phyloP scores from a whole-genome alignment of 192 early-diverging fungal genomes.

The Umbelopsis vinacea region DNA sequence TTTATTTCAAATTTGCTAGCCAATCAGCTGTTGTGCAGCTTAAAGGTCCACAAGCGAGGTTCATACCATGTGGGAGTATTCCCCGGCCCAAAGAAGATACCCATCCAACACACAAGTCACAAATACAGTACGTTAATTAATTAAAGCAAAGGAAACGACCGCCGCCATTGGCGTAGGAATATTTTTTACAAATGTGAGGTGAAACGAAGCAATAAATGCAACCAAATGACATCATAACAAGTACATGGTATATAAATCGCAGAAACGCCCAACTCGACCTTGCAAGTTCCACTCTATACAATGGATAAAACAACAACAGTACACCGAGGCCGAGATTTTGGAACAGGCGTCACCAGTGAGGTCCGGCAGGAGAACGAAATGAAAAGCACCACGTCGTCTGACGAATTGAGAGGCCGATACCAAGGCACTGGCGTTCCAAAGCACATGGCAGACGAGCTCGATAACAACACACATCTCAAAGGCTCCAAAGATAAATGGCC shows the following conservation, averaged over 20 bases:
- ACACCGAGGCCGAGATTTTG: constrained; percentile 7
- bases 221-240: not conserved
- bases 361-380: constrained; percentile 2
- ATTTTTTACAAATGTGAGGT: not conserved
- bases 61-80: too few relatives aligned
- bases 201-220: not conserved
- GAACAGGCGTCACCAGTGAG: not conserved
- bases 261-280: not conserved
- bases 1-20: too few relatives aligned
- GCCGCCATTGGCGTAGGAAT: not conserved
- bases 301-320: not conserved
- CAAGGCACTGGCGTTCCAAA: constrained; percentile 5
- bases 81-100: not conserved
- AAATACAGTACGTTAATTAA: not conserved
- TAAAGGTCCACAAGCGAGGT: too few relatives aligned
- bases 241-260: not conserved
- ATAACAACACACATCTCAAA: not conserved
- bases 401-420: not conserved
- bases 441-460: not conserved
- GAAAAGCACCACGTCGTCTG: not conserved
- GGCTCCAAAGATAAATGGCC: not conserved
- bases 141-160: too few relatives aligned
- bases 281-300: not conserved
- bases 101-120: not conserved
- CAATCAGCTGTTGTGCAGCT: too few relatives aligned